Percentiles rank a stretch among this genome's conserved stretches.
phyloP scores from a whole-genome alignment of 169 alveolate genomes.

The Plasmodium vinckei region DNA sequence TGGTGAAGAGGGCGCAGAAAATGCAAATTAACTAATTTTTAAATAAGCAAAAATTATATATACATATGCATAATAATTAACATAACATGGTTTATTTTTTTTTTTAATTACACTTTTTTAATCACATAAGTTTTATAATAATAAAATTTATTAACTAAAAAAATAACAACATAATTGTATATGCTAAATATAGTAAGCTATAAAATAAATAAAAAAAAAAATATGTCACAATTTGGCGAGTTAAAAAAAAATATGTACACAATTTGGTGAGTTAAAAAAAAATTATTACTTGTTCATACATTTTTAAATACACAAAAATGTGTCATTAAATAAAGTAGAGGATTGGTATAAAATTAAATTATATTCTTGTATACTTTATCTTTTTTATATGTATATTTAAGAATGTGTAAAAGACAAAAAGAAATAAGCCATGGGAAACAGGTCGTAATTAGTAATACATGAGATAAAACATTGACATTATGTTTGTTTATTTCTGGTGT shows the following conservation, averaged over 20 bases:
- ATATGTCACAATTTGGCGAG: not conserved
- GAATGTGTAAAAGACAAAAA: slow-evolving; percentile 51
- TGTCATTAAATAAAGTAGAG: not conserved
- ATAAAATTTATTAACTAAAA: slow-evolving; percentile 15
- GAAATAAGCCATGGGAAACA: slow-evolving; percentile 62
- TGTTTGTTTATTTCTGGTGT: slow-evolving; percentile 18
- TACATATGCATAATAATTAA: not conserved
- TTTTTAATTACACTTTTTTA: slow-evolving; percentile 37
- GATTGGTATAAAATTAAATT: slow-evolving; percentile 1
- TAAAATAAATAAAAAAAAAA: not conserved
- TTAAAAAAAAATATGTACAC: not conserved
- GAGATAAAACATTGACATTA: slow-evolving; percentile 43
- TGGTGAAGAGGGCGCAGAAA: slow-evolving; percentile 10
- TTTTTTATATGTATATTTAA: slow-evolving; percentile 60
- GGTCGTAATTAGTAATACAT: slow-evolving; percentile 46
- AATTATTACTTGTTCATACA: slow-evolving; percentile 4
- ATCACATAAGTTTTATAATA: slow-evolving; percentile 22
- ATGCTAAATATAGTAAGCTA: not conserved
- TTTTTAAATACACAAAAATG: not conserved
- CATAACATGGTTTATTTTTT: slow-evolving; percentile 2
- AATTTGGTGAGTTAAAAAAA: not conserved
- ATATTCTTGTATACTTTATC: slow-evolving; percentile 60
- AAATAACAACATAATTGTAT: not conserved
- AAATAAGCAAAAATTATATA: not conserved
- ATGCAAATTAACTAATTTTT: slow-evolving; percentile 3